These are phyloP conservation scores for Picochlorum sp. DNA, from an alignment of 139 green algal species.

Conservation along the genomic window DNA sequence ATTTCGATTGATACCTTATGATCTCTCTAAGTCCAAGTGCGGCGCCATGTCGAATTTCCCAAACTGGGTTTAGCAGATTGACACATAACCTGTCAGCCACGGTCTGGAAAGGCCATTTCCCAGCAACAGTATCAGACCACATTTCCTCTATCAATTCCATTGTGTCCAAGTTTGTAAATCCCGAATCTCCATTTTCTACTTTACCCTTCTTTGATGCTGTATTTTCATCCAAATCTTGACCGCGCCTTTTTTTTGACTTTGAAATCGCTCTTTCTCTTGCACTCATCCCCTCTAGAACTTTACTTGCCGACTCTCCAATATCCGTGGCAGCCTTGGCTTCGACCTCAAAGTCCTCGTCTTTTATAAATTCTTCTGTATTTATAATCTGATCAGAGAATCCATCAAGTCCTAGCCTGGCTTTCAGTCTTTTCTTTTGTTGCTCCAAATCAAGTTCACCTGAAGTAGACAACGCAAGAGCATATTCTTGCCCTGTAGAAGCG, in stretches of 20 bases:
- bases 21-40: constrained; percentile 75
- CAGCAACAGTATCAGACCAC: constrained; percentile 37
- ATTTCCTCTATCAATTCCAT: constrained; percentile 11
- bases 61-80: constrained; percentile 45
- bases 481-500: constrained; percentile 61
- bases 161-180: neutral
- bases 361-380: constrained; percentile 59
- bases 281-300: constrained; percentile 36
- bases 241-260: constrained; percentile 55
- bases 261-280: constrained; percentile 69
- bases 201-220: neutral
- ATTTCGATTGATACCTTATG: constrained; percentile 47
- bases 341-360: constrained; percentile 59
- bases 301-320: constrained; percentile 22
- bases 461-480: neutral
- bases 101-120: constrained; percentile 73
- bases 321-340: neutral
- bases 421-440: constrained; percentile 49
- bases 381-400: constrained; percentile 45
- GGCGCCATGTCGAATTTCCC: constrained; percentile 66
- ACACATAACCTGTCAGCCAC: constrained; percentile 62
- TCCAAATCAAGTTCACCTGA: constrained; percentile 39
- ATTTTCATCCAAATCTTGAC: constrained; percentile 10
- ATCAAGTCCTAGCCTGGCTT: constrained; percentile 55
- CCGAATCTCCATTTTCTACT: neutral